Evolutionary conservation across 1,284 basidiomycete species (phyloP), one percentile per base, ranked within the genome.

Genomic region (Cryptococcus sp.): DNA sequence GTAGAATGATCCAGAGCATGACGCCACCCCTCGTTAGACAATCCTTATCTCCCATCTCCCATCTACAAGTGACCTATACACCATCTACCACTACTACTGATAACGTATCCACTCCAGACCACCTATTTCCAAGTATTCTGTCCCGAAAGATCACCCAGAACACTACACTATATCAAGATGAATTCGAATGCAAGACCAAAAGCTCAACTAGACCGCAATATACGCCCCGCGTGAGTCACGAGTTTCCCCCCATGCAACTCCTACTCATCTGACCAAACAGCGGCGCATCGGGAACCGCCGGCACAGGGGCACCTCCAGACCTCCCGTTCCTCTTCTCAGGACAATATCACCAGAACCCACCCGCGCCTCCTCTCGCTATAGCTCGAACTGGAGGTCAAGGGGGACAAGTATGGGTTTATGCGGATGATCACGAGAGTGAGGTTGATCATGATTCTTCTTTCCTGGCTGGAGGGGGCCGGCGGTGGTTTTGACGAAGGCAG

Each of bases 401-500:
- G 39, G 72, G 72, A 22, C 62, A 59, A 22, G 60, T 72, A 18
- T 75, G 60, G 54, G 61, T 67, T 22, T 75, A 74, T 56, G 57
- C 66, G 46, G 67, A 69, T 34, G 62, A 66, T 37, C 48, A 46
- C 43, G 40, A 22, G 22, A 49, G 56, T 54, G 16, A 54, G 51
- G 53, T 52, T 52, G 39, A 21, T 21, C 56, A 48, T 48, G 57
- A 51, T 24, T 66, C 55, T 59, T 61, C 64, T 53, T 62, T 65
- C 50, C 62, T 61, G 57, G 70, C 60, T 54, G 66, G 68, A 56
- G 72, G 72, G 47, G 67, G 64, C 49, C 59, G 67, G 62, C 72
- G 65, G 69, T 76, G 74, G 74, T 67, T 74, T 74, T 76, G 74
- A 76, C 65, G 72, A 68, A 61, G 66, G 72, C 70, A 72, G 71